Conservation (phyloP, 768 basidiomycete species). For the Mycena rebaudengoi region DNA sequence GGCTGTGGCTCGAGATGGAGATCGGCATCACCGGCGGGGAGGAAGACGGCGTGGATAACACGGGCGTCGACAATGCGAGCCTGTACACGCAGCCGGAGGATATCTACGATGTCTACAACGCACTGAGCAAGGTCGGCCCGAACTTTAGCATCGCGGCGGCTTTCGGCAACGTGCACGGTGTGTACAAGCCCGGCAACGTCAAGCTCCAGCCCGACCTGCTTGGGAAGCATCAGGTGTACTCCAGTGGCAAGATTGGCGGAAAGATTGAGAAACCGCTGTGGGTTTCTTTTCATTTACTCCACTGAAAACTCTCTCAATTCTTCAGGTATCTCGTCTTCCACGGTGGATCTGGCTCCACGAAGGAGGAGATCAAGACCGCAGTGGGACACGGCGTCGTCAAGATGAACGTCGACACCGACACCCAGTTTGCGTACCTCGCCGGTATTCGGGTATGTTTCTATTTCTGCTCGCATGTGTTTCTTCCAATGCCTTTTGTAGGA, state of each 20-base stretch:
- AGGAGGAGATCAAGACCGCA: constrained; percentile 93
- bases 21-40: constrained; percentile 99
- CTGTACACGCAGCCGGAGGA: constrained; percentile 99
- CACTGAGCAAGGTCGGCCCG: constrained; percentile 84
- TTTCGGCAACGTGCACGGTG: constrained; percentile 99
- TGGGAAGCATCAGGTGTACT: constrained; percentile 87
- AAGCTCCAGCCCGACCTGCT: constrained; percentile 91
- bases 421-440: constrained; percentile 88
- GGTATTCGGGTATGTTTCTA: constrained; percentile 74
- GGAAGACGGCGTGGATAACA: constrained; percentile 99
- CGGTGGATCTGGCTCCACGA: constrained; percentile 97
- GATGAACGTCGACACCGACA: constrained; percentile 99
- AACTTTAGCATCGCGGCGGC: constrained; percentile 98
- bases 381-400: constrained; percentile 95
- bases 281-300: constrained; percentile 37
- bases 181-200: constrained; percentile 99
- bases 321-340: constrained; percentile 98
- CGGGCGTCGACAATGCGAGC: constrained; percentile 89
- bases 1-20: constrained; percentile 99
- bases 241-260: constrained; percentile 71
- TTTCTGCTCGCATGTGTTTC: background rate
- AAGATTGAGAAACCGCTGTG: constrained; percentile 82
- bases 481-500: constrained; percentile 59
- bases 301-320: constrained; percentile 1
- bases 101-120: constrained; percentile 88